Conservation (phyloP, 495 filamentous ascomycete genomes). For the Corynascus novoguineensis region DNA sequence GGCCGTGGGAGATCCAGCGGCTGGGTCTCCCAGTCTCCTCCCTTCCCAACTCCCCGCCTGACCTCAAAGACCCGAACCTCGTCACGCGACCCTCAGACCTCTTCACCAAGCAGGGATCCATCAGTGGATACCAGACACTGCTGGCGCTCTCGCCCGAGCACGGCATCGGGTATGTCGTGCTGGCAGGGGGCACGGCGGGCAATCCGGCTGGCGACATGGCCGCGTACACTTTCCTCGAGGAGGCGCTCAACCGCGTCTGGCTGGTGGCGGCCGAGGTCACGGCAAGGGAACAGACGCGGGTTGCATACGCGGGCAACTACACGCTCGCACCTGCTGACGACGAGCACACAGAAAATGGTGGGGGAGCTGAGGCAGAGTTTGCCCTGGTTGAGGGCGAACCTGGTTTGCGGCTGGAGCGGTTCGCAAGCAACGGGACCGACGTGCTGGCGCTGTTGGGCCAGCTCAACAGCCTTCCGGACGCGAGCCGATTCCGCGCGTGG, state of each 20-base stretch:
- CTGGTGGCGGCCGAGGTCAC: slow-evolving; percentile 14
- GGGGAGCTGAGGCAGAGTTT: not conserved
- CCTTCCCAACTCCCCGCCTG: not conserved
- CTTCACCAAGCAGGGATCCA: slow-evolving; percentile 45
- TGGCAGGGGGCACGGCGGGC: not conserved
- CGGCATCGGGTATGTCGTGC: slow-evolving; percentile 38
- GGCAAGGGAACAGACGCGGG: not conserved
- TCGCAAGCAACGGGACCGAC: slow-evolving; percentile 12
- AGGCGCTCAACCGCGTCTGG: not conserved
- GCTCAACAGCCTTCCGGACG: not conserved
- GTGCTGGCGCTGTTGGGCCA: not conserved
- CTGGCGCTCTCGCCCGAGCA: slow-evolving; percentile 47
- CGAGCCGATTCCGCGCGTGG: slow-evolving; percentile 2
- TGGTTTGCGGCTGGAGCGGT: not conserved
- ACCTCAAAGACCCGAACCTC: too few species aligned
- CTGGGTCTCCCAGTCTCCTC: not conserved
- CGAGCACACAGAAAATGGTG: too few species aligned
- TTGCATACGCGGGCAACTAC: not conserved
- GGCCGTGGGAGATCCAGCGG: slow-evolving; percentile 52
- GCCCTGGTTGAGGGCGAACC: not conserved
- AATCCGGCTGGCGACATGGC: not conserved
- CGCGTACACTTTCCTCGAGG: not conserved
- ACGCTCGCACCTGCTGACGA: not conserved
- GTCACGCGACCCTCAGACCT: too few species aligned
- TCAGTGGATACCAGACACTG: slow-evolving; percentile 39